Conservation (phyloP, 495 filamentous ascomycete species). For the Aspergillus homomorphus region DNA sequence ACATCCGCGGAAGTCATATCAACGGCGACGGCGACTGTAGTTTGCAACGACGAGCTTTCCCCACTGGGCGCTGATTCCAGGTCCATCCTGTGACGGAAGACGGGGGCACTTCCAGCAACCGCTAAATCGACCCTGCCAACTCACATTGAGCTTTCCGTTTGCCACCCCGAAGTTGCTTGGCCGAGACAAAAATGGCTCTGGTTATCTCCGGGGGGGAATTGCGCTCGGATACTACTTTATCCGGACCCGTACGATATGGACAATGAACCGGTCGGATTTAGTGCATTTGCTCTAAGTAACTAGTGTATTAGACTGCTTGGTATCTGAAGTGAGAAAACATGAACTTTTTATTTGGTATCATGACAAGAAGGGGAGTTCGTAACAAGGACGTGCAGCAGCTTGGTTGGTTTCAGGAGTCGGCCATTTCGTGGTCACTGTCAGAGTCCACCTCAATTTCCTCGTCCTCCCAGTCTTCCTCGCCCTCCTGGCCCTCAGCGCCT, state of each 20-base stretch:
- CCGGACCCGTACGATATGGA: slow-evolving; percentile 27
- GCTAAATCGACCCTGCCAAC: slow-evolving; percentile 27
- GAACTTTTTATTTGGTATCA: slow-evolving; percentile 34
- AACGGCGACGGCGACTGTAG: slow-evolving; percentile 44
- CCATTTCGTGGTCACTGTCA: slow-evolving; percentile 51
- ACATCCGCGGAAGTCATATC: slow-evolving; percentile 33
- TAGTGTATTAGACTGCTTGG: background rate
- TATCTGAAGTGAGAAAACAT: background rate
- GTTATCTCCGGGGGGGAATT: slow-evolving; percentile 21
- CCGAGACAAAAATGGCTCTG: slow-evolving; percentile 31
- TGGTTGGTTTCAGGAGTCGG: slow-evolving; percentile 37
- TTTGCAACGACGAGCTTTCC: slow-evolving; percentile 40
- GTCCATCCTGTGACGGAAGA: slow-evolving; percentile 40
- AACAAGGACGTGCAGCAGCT: slow-evolving; percentile 23
- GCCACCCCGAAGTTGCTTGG: slow-evolving; percentile 18
- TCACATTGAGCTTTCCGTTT: slow-evolving; percentile 34
- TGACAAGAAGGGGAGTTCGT: slow-evolving; percentile 19
- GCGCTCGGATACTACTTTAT: slow-evolving; percentile 35
- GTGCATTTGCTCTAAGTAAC: no score
- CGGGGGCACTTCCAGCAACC: slow-evolving; percentile 32
- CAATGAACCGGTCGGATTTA: background rate
- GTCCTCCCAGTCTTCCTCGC: slow-evolving; percentile 36
- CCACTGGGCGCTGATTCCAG: slow-evolving; percentile 39
- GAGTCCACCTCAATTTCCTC: slow-evolving; percentile 40
- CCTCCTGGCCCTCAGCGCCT: slow-evolving; percentile 47